phyloP scores from a whole-genome alignment of 83 land plant species.

The Thuja plicata region DNA sequence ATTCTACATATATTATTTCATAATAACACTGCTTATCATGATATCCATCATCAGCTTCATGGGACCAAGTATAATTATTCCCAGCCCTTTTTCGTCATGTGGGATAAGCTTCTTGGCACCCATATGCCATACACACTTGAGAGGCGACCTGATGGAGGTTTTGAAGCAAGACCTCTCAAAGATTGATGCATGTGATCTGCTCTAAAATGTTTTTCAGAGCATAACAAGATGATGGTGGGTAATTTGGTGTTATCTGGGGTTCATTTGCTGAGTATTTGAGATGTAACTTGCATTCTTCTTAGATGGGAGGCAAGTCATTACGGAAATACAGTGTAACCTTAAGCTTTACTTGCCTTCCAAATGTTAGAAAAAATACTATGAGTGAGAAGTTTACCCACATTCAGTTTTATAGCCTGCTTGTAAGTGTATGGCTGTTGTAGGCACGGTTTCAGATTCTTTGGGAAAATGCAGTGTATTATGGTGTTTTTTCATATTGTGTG shows the following conservation, averaged over 20 bases:
- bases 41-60: constrained; percentile 70
- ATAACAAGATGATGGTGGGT: constrained; percentile 1
- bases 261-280: constrained; percentile 1
- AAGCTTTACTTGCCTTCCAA: constrained; percentile 3
- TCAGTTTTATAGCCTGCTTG: constrained; percentile 1
- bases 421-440: neutral
- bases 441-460: constrained; percentile 2
- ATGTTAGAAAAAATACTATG: neutral
- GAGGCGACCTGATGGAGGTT: constrained; percentile 57
- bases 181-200: constrained; percentile 25
- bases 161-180: constrained; percentile 59
- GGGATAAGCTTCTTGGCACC: constrained; percentile 72
- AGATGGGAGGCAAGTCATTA: neutral
- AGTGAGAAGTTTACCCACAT: neutral
- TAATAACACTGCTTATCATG: constrained; percentile 81
- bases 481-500: neutral
- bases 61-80: constrained; percentile 73
- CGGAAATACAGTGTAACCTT: neutral
- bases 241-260: neutral
- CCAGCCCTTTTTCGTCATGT: constrained; percentile 65
- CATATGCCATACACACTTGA: constrained; percentile 65
- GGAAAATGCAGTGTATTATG: constrained; percentile 16
- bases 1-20: constrained; percentile 62
- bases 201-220: neutral
- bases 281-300: neutral